Evolutionary conservation across 148 eudicot species (phyloP).

Genomic region (Fagopyrum esculentum): DNA sequence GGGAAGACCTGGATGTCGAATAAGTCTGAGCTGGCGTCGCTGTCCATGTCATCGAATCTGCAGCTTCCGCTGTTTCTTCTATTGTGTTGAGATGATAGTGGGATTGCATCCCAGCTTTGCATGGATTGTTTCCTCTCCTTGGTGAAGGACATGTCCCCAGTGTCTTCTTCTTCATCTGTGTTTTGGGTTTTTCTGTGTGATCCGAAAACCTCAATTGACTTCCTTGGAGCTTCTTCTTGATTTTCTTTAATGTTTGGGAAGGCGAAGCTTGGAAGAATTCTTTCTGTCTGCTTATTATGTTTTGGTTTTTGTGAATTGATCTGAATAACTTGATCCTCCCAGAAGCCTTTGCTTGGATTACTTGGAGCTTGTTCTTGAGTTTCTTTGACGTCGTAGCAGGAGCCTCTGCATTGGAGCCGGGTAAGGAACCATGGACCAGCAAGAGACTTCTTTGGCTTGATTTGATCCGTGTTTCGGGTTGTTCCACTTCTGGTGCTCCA

Average conservation of each 20-base stretch:
- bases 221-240: conserved; percentile 31
- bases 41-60: conserved; percentile 38
- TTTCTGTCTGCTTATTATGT: background rate
- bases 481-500: background rate
- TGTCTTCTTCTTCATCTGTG: conserved; percentile 23
- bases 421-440: background rate
- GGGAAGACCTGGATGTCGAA: conserved; percentile 43
- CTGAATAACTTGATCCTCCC: conserved; percentile 18
- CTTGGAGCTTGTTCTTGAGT: background rate
- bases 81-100: conserved; percentile 25
- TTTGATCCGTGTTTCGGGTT: background rate
- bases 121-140: conserved; percentile 60
- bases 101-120: conserved; percentile 80
- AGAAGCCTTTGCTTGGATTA: conserved; percentile 12
- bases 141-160: conserved; percentile 17
- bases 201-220: conserved; percentile 68
- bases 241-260: background rate
- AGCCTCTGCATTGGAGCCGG: conserved; percentile 30
- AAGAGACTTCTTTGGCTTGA: conserved; percentile 8
- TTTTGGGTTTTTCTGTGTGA: conserved; percentile 15
- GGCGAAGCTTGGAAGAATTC: background rate
- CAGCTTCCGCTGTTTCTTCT: conserved; percentile 17
- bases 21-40: conserved; percentile 78
- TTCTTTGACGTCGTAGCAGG: conserved; percentile 28
- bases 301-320: conserved; percentile 30